phyloP scores from a whole-genome alignment of 1,284 basidiomycete species.

The Cutaneotrichosporon daszewskae region DNA sequence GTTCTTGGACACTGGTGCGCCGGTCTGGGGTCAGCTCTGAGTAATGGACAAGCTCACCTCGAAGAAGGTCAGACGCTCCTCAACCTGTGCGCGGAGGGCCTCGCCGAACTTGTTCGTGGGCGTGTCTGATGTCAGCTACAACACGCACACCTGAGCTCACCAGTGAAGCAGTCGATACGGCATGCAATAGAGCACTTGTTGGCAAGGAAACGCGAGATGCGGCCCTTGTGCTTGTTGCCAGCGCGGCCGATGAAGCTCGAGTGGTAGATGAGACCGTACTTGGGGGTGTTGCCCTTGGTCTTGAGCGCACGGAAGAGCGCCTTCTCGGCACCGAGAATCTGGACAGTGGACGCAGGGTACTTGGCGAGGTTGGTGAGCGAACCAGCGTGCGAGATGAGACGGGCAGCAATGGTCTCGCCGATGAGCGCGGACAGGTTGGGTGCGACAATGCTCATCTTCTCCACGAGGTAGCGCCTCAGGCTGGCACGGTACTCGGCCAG shows the following conservation, averaged over 20 bases:
- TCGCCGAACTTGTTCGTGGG: constrained; percentile 94
- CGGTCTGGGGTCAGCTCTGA: no score
- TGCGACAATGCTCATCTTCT: constrained; percentile 98
- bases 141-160: no score
- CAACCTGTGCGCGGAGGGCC: constrained; percentile 87
- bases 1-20: constrained; percentile 75
- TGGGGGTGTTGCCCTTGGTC: constrained; percentile 98
- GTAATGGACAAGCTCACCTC: constrained; percentile 44
- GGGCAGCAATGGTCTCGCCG: constrained; percentile 90
- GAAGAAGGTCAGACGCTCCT: constrained; percentile 93
- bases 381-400: constrained; percentile 95
- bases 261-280: constrained; percentile 91
- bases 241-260: constrained; percentile 94
- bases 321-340: constrained; percentile 97
- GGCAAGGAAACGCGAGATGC: constrained; percentile 94
- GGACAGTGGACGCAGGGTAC: constrained; percentile 96
- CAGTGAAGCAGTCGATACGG: constrained; percentile 93
- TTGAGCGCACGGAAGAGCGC: constrained; percentile 96
- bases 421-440: constrained; percentile 91
- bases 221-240: constrained; percentile 91
- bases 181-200: constrained; percentile 99
- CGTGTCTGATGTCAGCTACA: no score
- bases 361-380: constrained; percentile 95
- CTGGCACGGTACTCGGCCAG: constrained; percentile 92
- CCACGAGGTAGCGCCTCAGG: constrained; percentile 79